These are phyloP conservation scores for Petrea volubilis DNA, from an alignment of 257 asterid genomes.

Conservation along the genomic window DNA sequence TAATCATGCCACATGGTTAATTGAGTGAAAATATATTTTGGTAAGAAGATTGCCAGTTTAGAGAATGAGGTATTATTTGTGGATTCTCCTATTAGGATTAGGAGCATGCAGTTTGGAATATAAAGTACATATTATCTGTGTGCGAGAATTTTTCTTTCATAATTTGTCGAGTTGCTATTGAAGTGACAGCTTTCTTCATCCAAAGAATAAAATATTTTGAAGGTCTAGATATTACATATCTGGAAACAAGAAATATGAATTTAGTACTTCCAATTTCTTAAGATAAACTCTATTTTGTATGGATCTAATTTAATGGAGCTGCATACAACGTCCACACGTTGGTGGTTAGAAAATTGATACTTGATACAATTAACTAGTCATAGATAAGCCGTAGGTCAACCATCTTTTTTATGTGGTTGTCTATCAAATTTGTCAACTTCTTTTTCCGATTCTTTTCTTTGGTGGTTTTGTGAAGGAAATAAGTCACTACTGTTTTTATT, in stretches of 20 bases:
- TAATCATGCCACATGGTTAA: neutral
- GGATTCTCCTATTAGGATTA: neutral
- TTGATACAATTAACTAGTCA: neutral
- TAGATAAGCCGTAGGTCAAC: neutral
- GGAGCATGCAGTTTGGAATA: neutral
- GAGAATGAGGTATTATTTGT: neutral
- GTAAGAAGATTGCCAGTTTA: neutral
- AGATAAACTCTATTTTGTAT: neutral
- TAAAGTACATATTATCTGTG: neutral
- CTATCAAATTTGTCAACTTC: neutral
- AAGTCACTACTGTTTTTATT: conserved; percentile 9
- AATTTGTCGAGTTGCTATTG: neutral
- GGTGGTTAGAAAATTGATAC: neutral
- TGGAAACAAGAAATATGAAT: neutral
- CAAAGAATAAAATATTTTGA: neutral
- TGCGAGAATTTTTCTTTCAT: neutral
- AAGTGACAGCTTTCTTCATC: neutral
- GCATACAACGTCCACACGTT: neutral
- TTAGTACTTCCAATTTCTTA: neutral
- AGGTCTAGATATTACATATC: neutral
- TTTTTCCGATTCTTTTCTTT: conserved; percentile 4
- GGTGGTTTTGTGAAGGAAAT: conserved; percentile 14
- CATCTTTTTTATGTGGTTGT: conserved; percentile 1
- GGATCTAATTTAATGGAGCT: neutral
- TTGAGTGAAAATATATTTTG: neutral